Evolutionary conservation across 192 early-diverging fungal genomes (phyloP), one percentile per base, ranked within the genome.

Genomic region (Coemansia sp.): DNA sequence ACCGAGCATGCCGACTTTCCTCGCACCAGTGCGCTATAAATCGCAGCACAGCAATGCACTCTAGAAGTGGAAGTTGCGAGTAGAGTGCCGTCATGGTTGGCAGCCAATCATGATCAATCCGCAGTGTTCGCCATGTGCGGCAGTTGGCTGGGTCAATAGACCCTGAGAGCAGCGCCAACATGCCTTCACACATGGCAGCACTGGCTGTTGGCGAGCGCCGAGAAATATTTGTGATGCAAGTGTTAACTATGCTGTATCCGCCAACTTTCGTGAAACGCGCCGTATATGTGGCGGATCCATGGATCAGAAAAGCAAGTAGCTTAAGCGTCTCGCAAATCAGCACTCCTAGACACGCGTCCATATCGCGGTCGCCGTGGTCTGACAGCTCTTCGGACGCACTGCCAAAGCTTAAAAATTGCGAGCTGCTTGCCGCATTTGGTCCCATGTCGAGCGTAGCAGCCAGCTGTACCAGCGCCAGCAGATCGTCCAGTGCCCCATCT

Each of bases 11-110:
- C 29, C 37, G 41, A 29, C 50, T 60, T 7, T 38, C 65, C 49
- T 71, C 65, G 45, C 75, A 64, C 75, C 75, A 76, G 21, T 38
- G 64, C 5, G 61, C 61, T 43, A 76, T 39, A 58, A 71, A 71
- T 7, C 65, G 64, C 50, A 71, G 51, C 2, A 55, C 39, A 12
- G 61, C 6, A 5, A 64, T 58, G 27, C 69, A 56, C 47, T 60
- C 65, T 15, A 22, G 7, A 23, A 76, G 23, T 14, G 37, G 59
- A 4, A 76, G 54, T 24, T 37, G n/a, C 12, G 54, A 27, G 32
- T 60, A 71, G 2, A 71, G 50, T 3, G 43, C 21, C 17, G 43
- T 24, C 37, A 67, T 6, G 5, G 75, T 67, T 0, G 65, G 65
- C 5, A 76, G 64, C 68, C 75, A 76, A 48, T 67, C 45, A 7